Evolutionary conservation across 176 grass and related monocot genomes (phyloP), one percentile per base, ranked within the genome.

Genomic region (Aegilops bicornis): DNA sequence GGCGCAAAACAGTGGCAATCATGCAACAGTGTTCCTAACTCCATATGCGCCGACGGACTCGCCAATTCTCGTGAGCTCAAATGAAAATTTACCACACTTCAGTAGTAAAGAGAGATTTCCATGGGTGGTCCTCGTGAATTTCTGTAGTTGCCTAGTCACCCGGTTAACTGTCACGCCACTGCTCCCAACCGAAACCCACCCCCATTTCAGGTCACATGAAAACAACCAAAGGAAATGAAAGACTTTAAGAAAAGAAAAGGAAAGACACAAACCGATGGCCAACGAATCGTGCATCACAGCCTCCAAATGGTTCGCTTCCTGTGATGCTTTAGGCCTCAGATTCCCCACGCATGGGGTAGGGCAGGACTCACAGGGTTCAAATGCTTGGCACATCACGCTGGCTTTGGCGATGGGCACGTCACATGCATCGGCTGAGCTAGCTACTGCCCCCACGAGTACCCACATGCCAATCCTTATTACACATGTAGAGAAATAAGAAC

Each of bases 341-440:
- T 90, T 81, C 74, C 56, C 58, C 72, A 7, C 52, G 84, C 73
- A 79, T 80, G 60, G 15, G 59, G 27, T 75, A 79, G 15, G 67
- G 10, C 59, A 84, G 74, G 80, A 83, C 60, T 50, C 75, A 80
- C 76, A 87, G 73, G 85, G 85, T 87, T 91, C 80, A 62, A 59
- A 67, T 69, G 69, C 68, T 27, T 27, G 25, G 25, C 25, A 27
- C 25, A 27, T 27, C 68, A 75, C 45, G 14, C 27, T 61, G 59
- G 74, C 80, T 79, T 87, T 60, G 79, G 65, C 74, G 25, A 75
- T 75, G 42, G 72, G 72, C 72, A 75, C 43, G 30, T 79, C 85
- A 80, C 85, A 80, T 50, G 72, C 72, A 75, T 75, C 67, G 80
- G 71, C 75, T 60, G 15, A 86, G 62, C 45, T 72, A 72, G 35